Conservation (phyloP, 371 early-diverging fungal species). For the Dinochytrium kinnereticum region DNA sequence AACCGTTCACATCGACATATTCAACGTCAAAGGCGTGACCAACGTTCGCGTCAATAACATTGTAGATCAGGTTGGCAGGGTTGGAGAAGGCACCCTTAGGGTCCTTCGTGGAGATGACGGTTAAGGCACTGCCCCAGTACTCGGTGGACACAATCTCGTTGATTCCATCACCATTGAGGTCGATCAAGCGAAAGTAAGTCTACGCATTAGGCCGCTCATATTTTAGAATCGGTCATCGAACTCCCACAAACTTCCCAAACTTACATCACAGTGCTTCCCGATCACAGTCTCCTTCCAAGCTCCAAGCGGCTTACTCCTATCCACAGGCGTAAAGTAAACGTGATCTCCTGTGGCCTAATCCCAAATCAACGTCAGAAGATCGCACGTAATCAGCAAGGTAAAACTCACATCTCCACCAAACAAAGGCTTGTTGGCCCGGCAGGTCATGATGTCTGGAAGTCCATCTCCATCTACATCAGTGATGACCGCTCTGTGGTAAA, state of each 20-base stretch:
- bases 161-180: conserved; percentile 38
- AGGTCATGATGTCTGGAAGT: conserved; percentile 26
- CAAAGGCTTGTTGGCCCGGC: conserved; percentile 33
- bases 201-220: background rate
- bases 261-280: conserved; percentile 33
- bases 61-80: conserved; percentile 15
- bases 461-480: conserved; percentile 33
- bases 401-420: conserved; percentile 6
- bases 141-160: conserved; percentile 31
- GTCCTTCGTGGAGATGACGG: conserved; percentile 23
- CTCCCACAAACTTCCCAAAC: background rate
- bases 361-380: background rate
- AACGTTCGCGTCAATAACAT: conserved; percentile 29
- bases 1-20: conserved; percentile 32
- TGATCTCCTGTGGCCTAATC: conserved; percentile 7
- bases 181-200: conserved; percentile 31
- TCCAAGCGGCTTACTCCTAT: conserved; percentile 19
- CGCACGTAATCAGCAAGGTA: background rate
- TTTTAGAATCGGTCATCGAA: background rate
- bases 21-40: conserved; percentile 35
- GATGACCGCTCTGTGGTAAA: conserved; percentile 31
- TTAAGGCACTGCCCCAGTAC: conserved; percentile 27
- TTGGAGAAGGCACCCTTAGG: conserved; percentile 22
- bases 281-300: conserved; percentile 32
- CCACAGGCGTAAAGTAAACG: conserved; percentile 18